These are phyloP conservation scores for Thalassiosira exigua DNA, from an alignment of 352 stramenopile species.

Conservation along the genomic window DNA sequence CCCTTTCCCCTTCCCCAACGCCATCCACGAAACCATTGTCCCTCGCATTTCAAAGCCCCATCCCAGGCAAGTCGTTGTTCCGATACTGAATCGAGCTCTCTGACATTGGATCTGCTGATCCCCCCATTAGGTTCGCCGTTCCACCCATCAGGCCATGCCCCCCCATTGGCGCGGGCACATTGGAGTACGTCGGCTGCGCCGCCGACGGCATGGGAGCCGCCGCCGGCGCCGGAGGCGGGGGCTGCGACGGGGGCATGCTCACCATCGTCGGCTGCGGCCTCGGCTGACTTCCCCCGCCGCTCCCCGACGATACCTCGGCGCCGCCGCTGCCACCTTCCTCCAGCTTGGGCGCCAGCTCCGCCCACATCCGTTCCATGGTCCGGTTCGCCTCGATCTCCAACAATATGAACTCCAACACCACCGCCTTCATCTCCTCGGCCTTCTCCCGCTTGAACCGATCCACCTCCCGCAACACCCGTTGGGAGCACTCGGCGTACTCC, in stretches of 20 bases:
- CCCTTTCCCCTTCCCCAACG: no score
- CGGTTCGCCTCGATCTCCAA: conserved; percentile 97
- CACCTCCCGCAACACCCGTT: conserved; percentile 73
- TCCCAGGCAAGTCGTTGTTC: no score
- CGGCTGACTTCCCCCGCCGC: not conserved
- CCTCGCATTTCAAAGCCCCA: no score
- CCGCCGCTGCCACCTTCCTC: conserved; percentile 43
- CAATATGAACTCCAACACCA: conserved; percentile 95
- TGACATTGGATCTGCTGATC: no score
- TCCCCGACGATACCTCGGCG: not conserved
- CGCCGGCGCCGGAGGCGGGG: conserved; percentile 15
- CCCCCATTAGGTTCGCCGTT: no score
- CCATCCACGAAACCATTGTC: no score
- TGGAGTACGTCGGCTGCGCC: no score
- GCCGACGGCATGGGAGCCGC: no score
- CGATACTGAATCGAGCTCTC: no score
- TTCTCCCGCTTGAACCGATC: conserved; percentile 51
- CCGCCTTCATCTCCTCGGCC: conserved; percentile 46
- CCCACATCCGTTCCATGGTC: conserved; percentile 84
- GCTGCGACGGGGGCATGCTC: conserved; percentile 29
- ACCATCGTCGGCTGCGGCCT: conserved; percentile 21
- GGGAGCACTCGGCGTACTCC: conserved; percentile 92
- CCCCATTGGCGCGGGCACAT: no score
- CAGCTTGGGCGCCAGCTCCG: conserved; percentile 77
- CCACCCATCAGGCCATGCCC: no score